phyloP scores from a whole-genome alignment of 257 asterid species.

The Leptodermis oblonga region DNA sequence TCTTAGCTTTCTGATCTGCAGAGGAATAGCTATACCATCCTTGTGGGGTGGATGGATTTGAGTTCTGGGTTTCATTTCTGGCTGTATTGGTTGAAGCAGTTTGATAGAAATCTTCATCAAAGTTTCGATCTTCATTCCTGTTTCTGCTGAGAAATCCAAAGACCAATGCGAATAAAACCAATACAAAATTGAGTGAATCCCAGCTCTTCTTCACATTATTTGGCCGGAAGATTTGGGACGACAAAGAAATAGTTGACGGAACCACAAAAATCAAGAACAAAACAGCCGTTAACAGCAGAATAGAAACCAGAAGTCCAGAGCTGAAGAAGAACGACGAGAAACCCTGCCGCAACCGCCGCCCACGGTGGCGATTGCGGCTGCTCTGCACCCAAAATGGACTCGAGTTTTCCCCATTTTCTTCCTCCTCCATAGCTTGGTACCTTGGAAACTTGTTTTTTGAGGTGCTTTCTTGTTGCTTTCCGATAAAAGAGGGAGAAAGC shows the following conservation, averaged over 20 bases:
- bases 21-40: slow-evolving; percentile 28
- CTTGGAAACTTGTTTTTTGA: too few species aligned
- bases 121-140: slow-evolving; percentile 43
- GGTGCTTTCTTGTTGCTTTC: slow-evolving; percentile 16
- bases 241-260: slow-evolving; percentile 49
- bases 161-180: slow-evolving; percentile 68
- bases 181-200: slow-evolving; percentile 69
- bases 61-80: slow-evolving; percentile 17
- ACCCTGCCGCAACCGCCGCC: slow-evolving; percentile 49
- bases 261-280: slow-evolving; percentile 51
- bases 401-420: slow-evolving; percentile 45
- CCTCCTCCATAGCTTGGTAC: slow-evolving; percentile 33
- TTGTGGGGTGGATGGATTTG: slow-evolving; percentile 38
- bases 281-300: slow-evolving; percentile 54
- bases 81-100: too few species aligned
- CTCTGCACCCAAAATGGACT: slow-evolving; percentile 80
- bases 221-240: slow-evolving; percentile 57
- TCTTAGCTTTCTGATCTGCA: neutral
- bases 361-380: slow-evolving; percentile 50
- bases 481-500: slow-evolving; percentile 13
- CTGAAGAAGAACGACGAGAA: slow-evolving; percentile 48
- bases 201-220: slow-evolving; percentile 70
- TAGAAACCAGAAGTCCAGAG: slow-evolving; percentile 54
- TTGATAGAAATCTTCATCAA: too few species aligned
- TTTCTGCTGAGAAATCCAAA: slow-evolving; percentile 76